Evolutionary conservation across 2,329 filamentous ascomycete species (phyloP).

Genomic region (Tolypocladium inflatum): DNA sequence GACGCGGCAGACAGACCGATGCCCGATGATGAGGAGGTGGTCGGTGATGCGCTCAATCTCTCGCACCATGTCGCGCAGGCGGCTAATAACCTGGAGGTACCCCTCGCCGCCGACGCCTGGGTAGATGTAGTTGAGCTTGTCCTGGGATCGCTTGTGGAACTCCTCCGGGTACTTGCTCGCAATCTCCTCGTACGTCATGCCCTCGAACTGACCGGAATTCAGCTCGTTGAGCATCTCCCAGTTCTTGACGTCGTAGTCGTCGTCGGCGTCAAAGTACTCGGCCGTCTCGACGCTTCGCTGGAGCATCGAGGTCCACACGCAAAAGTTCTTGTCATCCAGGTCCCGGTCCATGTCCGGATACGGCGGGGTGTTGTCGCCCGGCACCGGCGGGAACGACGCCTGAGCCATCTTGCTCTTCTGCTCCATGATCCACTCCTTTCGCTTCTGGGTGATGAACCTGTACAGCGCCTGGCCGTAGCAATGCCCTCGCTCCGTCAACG

Average conservation of each 20-base stretch:
- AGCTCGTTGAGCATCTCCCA: slow-evolving; percentile 98
- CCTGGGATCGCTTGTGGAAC: slow-evolving; percentile 65
- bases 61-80: slow-evolving; percentile 87
- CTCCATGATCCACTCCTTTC: slow-evolving; percentile 71
- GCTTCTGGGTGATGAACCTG: slow-evolving; percentile 73
- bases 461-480: slow-evolving; percentile 73
- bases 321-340: slow-evolving; percentile 78
- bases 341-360: slow-evolving; percentile 75
- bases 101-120: slow-evolving; percentile 92
- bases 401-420: slow-evolving; percentile 70
- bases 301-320: slow-evolving; percentile 97
- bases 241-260: slow-evolving; percentile 92
- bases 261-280: slow-evolving; percentile 79
- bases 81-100: slow-evolving; percentile 94
- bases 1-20: slow-evolving; percentile 85
- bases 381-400: slow-evolving; percentile 77
- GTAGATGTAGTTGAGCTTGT: slow-evolving; percentile 96
- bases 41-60: slow-evolving; percentile 97
- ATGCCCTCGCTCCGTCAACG: slow-evolving; percentile 70
- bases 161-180: slow-evolving; percentile 69
- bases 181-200: slow-evolving; percentile 90
- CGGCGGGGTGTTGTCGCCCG: slow-evolving; percentile 87
- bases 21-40: slow-evolving; percentile 84
- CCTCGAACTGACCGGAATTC: slow-evolving; percentile 86
- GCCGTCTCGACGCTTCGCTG: slow-evolving; percentile 81